Percentiles rank a stretch among this genome's conserved stretches.
Conservation (phyloP, 2,329 filamentous ascomycete species). For the Ramularia collo-cygni region DNA sequence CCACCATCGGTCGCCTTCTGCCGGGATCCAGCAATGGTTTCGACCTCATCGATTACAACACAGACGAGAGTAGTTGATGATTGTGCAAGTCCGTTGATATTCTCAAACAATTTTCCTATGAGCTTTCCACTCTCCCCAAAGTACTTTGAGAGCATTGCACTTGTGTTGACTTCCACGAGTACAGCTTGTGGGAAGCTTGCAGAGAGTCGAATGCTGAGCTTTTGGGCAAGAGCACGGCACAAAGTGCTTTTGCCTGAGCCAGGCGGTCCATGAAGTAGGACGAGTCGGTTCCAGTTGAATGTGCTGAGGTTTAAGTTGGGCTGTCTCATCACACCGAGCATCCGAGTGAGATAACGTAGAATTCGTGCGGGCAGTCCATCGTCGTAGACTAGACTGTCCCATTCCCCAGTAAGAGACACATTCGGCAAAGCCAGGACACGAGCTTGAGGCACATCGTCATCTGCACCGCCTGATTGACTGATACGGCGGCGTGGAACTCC, state of each 20-base stretch:
- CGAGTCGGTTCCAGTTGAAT: conserved; percentile 41
- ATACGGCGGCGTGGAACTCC: conserved; percentile 18
- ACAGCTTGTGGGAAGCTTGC: conserved; percentile 28
- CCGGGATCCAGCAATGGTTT: conserved; percentile 41
- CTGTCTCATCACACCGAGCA: conserved; percentile 31
- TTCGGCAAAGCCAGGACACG: conserved; percentile 33
- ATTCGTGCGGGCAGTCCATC: conserved; percentile 36
- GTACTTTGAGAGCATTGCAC: conserved; percentile 41
- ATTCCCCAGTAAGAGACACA: conserved; percentile 35
- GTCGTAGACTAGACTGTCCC: conserved; percentile 43
- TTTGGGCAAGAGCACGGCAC: conserved; percentile 45
- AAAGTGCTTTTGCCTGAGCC: conserved; percentile 40
- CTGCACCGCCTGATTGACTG: conserved; percentile 19
- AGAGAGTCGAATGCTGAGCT: conserved; percentile 41
- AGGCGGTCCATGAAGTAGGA: conserved; percentile 39
- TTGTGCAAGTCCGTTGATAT: conserved; percentile 31
- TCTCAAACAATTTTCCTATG: conserved; percentile 38
- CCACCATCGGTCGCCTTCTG: conserved; percentile 34
- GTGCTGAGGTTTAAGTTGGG: conserved; percentile 32
- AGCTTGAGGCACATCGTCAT: conserved; percentile 28
- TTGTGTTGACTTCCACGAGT: conserved; percentile 42
- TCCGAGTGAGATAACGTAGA: conserved; percentile 34
- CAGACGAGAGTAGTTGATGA: conserved; percentile 38
- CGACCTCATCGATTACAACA: conserved; percentile 46
- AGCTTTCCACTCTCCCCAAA: conserved; percentile 43